phyloP scores from a whole-genome alignment of 202 grass and related monocot genomes.

The Schoenoplectus tabernaemontani region DNA sequence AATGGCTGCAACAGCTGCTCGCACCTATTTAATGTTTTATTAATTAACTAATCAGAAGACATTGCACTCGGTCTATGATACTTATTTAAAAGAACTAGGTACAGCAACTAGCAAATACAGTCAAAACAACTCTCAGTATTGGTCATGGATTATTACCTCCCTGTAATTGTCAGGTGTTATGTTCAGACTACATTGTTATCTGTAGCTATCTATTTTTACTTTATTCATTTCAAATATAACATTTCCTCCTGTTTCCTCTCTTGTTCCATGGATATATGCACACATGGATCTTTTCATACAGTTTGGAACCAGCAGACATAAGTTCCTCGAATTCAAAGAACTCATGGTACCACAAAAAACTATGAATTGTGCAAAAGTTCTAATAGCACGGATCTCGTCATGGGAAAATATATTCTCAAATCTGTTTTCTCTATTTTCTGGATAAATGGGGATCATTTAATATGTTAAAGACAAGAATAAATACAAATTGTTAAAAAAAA shows the following conservation, averaged over 20 bases:
- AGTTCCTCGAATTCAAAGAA: neutral
- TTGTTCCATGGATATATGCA: neutral
- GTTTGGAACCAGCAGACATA: too few relatives aligned
- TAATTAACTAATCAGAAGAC: slow-evolving; percentile 10
- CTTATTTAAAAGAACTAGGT: neutral
- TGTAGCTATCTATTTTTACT: neutral
- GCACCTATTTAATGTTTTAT: slow-evolving; percentile 42
- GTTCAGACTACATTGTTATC: neutral
- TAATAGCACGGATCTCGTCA: neutral
- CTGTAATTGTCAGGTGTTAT: neutral
- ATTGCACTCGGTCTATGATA: neutral
- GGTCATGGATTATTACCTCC: neutral
- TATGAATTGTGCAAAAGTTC: neutral
- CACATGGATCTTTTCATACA: neutral
- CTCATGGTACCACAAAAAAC: neutral
- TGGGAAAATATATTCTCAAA: neutral
- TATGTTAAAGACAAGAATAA: neutral
- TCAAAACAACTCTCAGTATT: neutral
- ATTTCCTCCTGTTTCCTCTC: neutral
- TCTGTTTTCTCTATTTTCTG: neutral
- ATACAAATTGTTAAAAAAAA: neutral
- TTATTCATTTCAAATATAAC: neutral
- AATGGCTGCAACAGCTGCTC: slow-evolving; percentile 70
- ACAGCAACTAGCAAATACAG: neutral
- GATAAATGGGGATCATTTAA: neutral